phyloP scores from a whole-genome alignment of 2,329 filamentous ascomycete species.

The Sclerotiophoma versabilis region DNA sequence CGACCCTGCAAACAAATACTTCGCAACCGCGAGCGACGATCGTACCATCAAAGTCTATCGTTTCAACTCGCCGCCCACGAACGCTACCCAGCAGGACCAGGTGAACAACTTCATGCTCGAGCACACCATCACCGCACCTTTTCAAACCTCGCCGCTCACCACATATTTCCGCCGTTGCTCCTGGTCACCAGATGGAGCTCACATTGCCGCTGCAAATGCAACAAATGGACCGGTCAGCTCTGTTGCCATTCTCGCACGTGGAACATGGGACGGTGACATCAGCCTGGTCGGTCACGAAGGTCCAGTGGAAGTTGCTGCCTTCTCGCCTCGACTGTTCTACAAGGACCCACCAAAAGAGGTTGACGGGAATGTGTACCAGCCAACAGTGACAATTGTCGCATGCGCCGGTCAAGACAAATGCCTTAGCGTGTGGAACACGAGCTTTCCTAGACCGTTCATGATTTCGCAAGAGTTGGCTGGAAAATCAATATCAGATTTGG shows the following conservation, averaged over 20 bases:
- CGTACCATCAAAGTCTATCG: constrained; percentile 95
- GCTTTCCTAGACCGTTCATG: constrained; percentile 87
- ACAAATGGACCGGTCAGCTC: constrained; percentile 97
- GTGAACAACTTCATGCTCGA: constrained; percentile 96
- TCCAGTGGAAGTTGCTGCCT: constrained; percentile 95
- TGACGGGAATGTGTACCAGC: constrained; percentile 53
- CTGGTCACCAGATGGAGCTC: constrained; percentile 96
- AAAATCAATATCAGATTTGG: constrained; percentile 92
- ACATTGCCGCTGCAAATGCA: constrained; percentile 95
- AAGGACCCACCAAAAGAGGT: constrained; percentile 67
- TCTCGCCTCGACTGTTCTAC: constrained; percentile 89
- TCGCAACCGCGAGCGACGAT: constrained; percentile 96
- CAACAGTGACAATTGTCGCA: constrained; percentile 88
- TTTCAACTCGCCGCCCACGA: constrained; percentile 85
- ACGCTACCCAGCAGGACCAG: constrained; percentile 93
- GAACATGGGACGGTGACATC: constrained; percentile 94
- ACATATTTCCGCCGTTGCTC: constrained; percentile 97
- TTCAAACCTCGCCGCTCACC: constrained; percentile 88
- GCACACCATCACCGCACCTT: constrained; percentile 86
- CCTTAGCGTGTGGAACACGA: constrained; percentile 96
- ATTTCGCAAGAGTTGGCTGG: constrained; percentile 86
- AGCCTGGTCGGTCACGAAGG: constrained; percentile 97
- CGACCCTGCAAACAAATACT: constrained; percentile 98
- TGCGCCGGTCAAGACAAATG: constrained; percentile 97
- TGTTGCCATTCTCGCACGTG: constrained; percentile 92